A percentile compares a stretch with the other conserved stretches of the same genome.
Evolutionary conservation across 2,329 filamentous ascomycete species (phyloP).

Genomic region (Colletotrichum sp.): DNA sequence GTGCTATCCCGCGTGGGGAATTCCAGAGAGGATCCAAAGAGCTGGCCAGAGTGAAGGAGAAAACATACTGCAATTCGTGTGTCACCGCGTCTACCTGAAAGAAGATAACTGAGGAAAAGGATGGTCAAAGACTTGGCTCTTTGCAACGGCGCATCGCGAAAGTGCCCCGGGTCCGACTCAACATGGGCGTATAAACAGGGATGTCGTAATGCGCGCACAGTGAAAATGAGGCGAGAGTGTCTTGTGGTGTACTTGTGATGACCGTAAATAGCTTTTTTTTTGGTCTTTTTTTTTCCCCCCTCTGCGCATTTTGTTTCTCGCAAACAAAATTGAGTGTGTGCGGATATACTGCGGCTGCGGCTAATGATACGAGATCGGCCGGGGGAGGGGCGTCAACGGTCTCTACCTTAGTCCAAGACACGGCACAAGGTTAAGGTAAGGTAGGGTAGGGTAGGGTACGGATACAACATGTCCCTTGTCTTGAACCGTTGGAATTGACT

Average conservation of each 20-base stretch:
- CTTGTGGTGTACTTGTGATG: not conserved
- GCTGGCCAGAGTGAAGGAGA: not conserved
- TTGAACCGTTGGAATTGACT: not conserved
- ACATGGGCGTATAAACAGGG: not conserved
- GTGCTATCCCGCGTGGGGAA: conserved; percentile 5
- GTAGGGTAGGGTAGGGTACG: conserved; percentile 1
- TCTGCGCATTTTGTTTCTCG: not conserved
- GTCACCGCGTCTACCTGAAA: not conserved
- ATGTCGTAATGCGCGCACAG: not conserved
- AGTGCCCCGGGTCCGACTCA: not conserved
- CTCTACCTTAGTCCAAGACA: not conserved
- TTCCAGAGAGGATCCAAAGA: not conserved
- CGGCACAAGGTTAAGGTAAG: not conserved
- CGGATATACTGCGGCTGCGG: conserved; percentile 5
- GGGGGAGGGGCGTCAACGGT: not conserved
- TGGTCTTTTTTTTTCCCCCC: not conserved
- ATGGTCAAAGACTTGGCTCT: conserved; percentile 36
- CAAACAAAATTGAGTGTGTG: conserved; percentile 7
- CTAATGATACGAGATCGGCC: conserved; percentile 7
- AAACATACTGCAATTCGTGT: not conserved
- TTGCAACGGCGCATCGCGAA: conserved; percentile 1
- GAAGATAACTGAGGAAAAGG: not conserved
- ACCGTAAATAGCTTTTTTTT: not conserved
- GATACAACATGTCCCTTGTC: not conserved
- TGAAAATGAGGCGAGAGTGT: not conserved